These are phyloP conservation scores for Eutrema salsugineum DNA, from an alignment of 441 rosid species.

Conservation along the genomic window DNA sequence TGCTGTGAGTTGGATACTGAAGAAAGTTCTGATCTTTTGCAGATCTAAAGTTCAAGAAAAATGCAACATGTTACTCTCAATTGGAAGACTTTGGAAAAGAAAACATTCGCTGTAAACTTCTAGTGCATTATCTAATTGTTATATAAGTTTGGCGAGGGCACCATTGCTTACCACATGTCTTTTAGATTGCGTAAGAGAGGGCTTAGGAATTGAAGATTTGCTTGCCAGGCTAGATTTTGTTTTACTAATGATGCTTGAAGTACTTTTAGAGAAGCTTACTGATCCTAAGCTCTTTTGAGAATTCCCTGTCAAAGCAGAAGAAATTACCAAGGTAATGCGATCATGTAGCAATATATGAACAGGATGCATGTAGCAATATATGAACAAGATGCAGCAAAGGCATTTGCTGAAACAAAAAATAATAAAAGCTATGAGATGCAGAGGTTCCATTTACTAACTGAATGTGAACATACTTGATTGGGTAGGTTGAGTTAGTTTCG, in stretches of 20 bases:
- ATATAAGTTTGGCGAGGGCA: conserved; percentile 13
- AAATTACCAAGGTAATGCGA: conserved; percentile 13
- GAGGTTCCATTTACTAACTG: not conserved
- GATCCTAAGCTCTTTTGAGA: conserved; percentile 43
- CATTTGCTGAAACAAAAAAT: not conserved
- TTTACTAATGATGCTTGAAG: conserved; percentile 33
- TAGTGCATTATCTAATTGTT: conserved; percentile 3
- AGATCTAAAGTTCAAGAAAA: conserved; percentile 39
- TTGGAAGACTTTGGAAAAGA: not conserved
- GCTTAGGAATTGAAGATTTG: conserved; percentile 39
- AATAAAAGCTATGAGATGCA: not conserved
- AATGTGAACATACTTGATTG: conserved; percentile 46
- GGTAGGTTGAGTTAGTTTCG: conserved; percentile 38
- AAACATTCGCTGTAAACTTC: conserved; percentile 11
- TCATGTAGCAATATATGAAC: not conserved
- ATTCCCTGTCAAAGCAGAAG: conserved; percentile 37
- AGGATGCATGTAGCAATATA: not conserved
- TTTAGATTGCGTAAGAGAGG: conserved; percentile 48
- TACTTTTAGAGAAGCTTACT: conserved; percentile 34
- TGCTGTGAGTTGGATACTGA: conserved; percentile 37
- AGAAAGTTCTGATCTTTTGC: conserved; percentile 26
- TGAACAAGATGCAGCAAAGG: not conserved
- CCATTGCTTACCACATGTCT: conserved; percentile 53
- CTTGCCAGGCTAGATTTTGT: conserved; percentile 40
- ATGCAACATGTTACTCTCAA: conserved; percentile 6